phyloP scores from a whole-genome alignment of 192 early-diverging fungal genomes.

The Powellomyces hirtus region DNA sequence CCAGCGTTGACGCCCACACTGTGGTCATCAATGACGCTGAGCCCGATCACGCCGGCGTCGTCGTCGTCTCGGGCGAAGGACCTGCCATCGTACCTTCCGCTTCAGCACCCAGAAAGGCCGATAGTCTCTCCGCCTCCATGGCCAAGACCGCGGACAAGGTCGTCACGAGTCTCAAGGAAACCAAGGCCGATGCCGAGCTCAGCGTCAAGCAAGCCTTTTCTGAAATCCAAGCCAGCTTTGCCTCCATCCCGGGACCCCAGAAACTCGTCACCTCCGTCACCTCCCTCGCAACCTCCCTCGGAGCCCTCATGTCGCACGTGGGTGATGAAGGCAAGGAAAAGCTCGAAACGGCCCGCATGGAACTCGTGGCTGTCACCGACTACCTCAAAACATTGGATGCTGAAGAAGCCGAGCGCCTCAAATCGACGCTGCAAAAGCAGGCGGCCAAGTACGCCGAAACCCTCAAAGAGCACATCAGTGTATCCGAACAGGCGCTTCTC shows the following conservation, averaged over 20 bases:
- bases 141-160: neutral
- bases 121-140: neutral
- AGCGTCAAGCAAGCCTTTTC: neutral
- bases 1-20: neutral
- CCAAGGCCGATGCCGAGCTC: neutral
- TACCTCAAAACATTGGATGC: constrained; percentile 25
- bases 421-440: constrained; percentile 48
- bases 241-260: neutral
- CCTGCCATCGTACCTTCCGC: neutral
- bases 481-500: constrained; percentile 56
- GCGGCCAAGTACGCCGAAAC: constrained; percentile 46
- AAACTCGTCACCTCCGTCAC: constrained; percentile 7
- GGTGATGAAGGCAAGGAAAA: neutral
- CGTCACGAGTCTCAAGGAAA: neutral
- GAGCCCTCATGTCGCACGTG: neutral
- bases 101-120: neutral
- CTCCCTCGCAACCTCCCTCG: constrained; percentile 10
- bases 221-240: neutral
- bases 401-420: constrained; percentile 30
- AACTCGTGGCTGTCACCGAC: constrained; percentile 12
- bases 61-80: neutral
- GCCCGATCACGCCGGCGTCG: constrained; percentile 3
- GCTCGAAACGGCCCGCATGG: constrained; percentile 12
- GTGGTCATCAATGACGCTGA: constrained; percentile 6
- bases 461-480: constrained; percentile 38